These are phyloP conservation scores for Stylonectria norvegica DNA, from an alignment of 2,329 filamentous ascomycete genomes.

Conservation along the genomic window DNA sequence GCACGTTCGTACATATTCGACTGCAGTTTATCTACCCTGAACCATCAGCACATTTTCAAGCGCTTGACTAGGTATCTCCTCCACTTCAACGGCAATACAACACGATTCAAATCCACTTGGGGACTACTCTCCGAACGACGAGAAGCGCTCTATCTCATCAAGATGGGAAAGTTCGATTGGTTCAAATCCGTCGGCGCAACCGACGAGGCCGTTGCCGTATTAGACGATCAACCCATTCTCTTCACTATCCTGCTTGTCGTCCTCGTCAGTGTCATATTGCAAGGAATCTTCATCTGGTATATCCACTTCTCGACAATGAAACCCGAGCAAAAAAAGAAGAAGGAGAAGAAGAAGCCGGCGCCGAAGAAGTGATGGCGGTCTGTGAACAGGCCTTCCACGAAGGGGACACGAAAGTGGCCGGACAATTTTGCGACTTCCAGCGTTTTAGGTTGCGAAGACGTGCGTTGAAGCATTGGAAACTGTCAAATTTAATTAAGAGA, in stretches of 20 bases:
- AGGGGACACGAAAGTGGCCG: no score
- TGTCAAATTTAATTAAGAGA: no score
- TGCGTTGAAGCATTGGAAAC: no score
- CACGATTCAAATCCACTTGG: not conserved
- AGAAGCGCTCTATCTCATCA: not conserved
- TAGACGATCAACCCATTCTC: conserved; percentile 59
- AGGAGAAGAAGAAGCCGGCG: conserved; percentile 40
- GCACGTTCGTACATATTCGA: no score
- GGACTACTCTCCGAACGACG: not conserved
- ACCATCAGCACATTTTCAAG: no score
- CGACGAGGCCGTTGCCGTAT: conserved; percentile 52
- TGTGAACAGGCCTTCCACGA: not conserved
- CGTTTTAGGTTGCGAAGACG: no score
- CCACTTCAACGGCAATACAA: no score
- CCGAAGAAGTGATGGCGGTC: conserved; percentile 12
- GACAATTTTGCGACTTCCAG: no score
- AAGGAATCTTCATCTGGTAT: conserved; percentile 51
- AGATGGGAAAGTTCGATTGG: conserved; percentile 55
- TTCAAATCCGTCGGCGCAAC: conserved; percentile 56
- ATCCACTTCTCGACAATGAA: conserved; percentile 60
- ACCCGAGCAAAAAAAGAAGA: conserved; percentile 57
- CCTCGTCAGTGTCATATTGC: conserved; percentile 45
- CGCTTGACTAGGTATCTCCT: no score
- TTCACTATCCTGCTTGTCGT: conserved; percentile 57
- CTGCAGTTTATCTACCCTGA: no score